These are phyloP conservation scores for Vitis rupestris DNA, from an alignment of 164 flowering plant species.

Conservation along the genomic window DNA sequence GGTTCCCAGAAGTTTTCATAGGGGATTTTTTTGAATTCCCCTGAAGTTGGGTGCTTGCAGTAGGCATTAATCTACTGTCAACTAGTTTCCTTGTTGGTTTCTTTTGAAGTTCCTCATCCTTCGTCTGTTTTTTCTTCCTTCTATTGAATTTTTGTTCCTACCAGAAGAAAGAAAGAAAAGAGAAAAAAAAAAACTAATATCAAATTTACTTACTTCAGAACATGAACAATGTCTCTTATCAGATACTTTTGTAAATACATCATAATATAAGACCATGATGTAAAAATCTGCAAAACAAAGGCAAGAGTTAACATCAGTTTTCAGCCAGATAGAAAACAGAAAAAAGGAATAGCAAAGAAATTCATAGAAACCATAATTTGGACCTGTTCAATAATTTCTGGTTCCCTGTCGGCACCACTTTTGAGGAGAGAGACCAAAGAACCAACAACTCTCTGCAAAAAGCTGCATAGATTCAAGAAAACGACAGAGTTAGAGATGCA, in stretches of 20 bases:
- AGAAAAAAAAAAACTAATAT: background rate
- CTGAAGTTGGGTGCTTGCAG: no score
- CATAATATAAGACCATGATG: constrained; percentile 76
- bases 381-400: constrained; percentile 92
- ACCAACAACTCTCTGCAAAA: constrained; percentile 53
- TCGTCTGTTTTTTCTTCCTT: no score
- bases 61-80: no score
- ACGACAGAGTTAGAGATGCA: constrained; percentile 4
- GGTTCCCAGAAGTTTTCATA: no score
- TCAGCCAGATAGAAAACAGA: background rate
- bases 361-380: background rate
- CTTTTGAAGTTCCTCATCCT: no score
- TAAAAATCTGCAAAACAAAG: constrained; percentile 69
- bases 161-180: no score
- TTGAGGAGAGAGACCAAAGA: constrained; percentile 58
- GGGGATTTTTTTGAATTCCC: no score
- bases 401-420: constrained; percentile 85
- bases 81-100: no score
- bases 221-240: constrained; percentile 35
- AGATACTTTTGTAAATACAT: constrained; percentile 85
- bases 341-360: background rate
- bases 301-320: constrained; percentile 5
- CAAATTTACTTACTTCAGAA: constrained; percentile 64
- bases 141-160: no score
- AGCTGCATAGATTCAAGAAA: constrained; percentile 36